Evolutionary conservation across 2,329 filamentous ascomycete species (phyloP), one percentile per base, ranked within the genome.

Genomic region (Exutisphaerella laricina): DNA sequence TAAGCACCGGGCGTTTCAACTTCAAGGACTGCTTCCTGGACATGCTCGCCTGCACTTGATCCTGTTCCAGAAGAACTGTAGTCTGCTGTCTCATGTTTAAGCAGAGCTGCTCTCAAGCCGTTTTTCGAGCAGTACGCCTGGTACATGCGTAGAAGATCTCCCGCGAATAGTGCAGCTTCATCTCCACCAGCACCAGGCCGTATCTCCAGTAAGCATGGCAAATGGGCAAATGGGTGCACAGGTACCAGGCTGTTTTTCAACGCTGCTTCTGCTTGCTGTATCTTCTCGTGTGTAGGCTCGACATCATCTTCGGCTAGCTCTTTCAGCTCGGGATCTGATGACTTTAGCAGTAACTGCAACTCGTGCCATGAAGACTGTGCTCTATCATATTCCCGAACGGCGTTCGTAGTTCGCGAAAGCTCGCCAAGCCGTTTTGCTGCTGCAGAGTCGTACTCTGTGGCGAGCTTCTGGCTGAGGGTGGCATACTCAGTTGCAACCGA

Each of bases 171-270:
- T 0, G 87, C 82, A 2, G 90, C 89, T 67, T 98, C 92, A 44
- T 88, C 81, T 2, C 92, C 92, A 26, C 92, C 92, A 0, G 88
- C 89, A 0, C 92, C 92, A 0, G 92, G 92, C 1, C 89, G 79
- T 46, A 98, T 85, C 67, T 98, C 92, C 30, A 98, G 69, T 50
- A 98, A 75, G 64, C 90, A 97, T 40, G 89, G 88, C 55, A 97
- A 76, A 49, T 88, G 78, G 22, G 87, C 87, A 62, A 96, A 98
- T 2, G 89, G 86, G 63, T 98, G 89, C 29, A 80, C 79, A 1
- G 92, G 92, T 12, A 94, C 85, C 40, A 98, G 75, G 33, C 85
- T 80, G 16, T 76, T 79, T 18, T 87, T 87, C 31, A 98, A 75
- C 25, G 77, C 78, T 26, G 74, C 74, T 0, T 80, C 80, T 18